Evolutionary conservation across 1,284 basidiomycete species (phyloP), one percentile per base, ranked within the genome.

Genomic region (Anthracocystis setariae): DNA sequence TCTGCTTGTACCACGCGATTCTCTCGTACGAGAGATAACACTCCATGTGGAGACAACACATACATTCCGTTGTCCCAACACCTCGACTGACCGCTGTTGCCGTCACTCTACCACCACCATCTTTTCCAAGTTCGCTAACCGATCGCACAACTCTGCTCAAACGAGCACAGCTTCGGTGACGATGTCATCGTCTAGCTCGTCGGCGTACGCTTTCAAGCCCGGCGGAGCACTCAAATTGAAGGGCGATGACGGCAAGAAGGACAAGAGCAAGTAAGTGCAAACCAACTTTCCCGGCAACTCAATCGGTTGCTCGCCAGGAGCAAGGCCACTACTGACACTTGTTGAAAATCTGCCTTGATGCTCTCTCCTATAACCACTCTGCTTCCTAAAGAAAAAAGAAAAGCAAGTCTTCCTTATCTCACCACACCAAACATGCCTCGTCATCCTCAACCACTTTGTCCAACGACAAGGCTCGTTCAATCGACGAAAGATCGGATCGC

Each of bases 201-300:
- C 74, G 35, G 71, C 77, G 13, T 82, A 80, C 46, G 45, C 67
- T 0, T 77, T 74, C 65, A 72, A 73, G 52, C 78, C 80, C 0
- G 78, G 78, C 13, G 80, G 80, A n/a, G 74, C 78, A 44, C 70
- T 82, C 29, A 82, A 79, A 53, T 73, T 82, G 32, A 82, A 82
- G 42, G 73, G 70, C 25, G 69, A 59, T 7, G 63, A 69, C n/a
- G 66, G 48, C 17, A 63, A 59, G 53, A 73, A 67, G 52, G 56
- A 74, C 52, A 66, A 67, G 56, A 72, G 67, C 10, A 66, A 59
- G 68, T 71, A 45, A 47, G 73, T 62, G n/a, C n/a, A n/a, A n/a
- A n/a, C n/a, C n/a, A n/a, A n/a, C n/a, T n/a, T n/a, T n/a, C n/a
- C n/a, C n/a, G n/a, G n/a, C n/a, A n/a, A n/a, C n/a, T n/a, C n/a